Base-by-base conservation (phyloP, 495 filamentous ascomycete genomes). In the Penicillium crystallinum region DNA sequence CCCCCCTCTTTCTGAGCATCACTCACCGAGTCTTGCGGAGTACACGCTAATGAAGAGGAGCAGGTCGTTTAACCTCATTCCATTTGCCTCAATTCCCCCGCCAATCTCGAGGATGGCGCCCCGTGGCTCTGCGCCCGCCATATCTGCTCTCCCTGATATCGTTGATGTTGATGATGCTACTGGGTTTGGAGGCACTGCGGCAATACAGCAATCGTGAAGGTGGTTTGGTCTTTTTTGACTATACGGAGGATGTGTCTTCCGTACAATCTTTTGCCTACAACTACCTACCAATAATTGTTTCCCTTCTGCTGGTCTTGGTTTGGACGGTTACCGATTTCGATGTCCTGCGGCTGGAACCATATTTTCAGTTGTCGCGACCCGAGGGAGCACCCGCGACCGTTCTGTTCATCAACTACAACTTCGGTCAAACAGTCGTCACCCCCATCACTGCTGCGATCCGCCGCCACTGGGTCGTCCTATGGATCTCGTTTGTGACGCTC, bases 341-440 rank as follows among this genome's bases (percentile, higher is more conserved):
- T 57, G 69, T 72, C 6, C 57, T 74, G 9, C 71, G 71, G 12
- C 62, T 74, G 18, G 71, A 74, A 29, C 71, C 71, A 0, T 74
- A 71, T 49, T 74, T 72, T 27, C 71, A 74, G 46, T 42, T 74
- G 27, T 65, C 71, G 10, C 56, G 58, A 15, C 66, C 71, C 8
- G 58, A 67, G 14, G 71, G 71, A 2, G 65, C 63, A 10, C 67
- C 69, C 19, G 71, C 71, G 22, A 61, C 57, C 1, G 62, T 69
- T 6, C 53, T 74, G 2, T 72, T 72, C 44, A 74, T 69, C 63
- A 74, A 74, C 51, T 74, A 74, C 44, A 74, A 71, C 37, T 74
- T 74, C 29, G 70, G 70, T 14, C 71, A 74, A 42, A 69, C 67
- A 7, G 60, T 74, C 34, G 51, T 74, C 17, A 72, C 71, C 2